phyloP scores from a whole-genome alignment of 257 asterid species.

The Henckelia pumila region DNA sequence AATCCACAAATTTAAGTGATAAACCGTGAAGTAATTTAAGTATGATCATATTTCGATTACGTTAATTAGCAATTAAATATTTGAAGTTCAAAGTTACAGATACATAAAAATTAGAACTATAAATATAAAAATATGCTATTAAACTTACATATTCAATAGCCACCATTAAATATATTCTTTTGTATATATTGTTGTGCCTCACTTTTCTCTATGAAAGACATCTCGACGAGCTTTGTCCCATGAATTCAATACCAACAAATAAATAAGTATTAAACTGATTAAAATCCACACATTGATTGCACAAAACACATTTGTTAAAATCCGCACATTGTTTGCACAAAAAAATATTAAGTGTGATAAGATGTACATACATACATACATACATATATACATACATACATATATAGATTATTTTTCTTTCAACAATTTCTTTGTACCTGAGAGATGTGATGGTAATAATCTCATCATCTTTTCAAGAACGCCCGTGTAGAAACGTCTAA shows the following conservation, averaged over 20 bases:
- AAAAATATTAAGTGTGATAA: no score
- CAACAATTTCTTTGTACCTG: slow-evolving; percentile 33
- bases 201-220: slow-evolving; percentile 62
- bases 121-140: background rate
- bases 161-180: slow-evolving; percentile 50
- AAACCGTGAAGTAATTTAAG: no score
- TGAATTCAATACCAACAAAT: slow-evolving; percentile 38
- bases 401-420: no score
- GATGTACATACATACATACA: no score
- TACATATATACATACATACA: no score
- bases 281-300: background rate
- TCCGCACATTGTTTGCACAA: no score
- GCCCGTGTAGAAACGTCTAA: slow-evolving; percentile 48
- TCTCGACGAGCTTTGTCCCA: slow-evolving; percentile 54
- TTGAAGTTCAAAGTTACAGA: no score
- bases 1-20: background rate
- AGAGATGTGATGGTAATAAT: slow-evolving; percentile 52
- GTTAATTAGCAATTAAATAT: no score
- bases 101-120: no score
- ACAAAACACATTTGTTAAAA: no score
- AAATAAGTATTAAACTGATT: background rate
- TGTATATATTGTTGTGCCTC: slow-evolving; percentile 35
- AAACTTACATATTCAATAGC: slow-evolving; percentile 47
- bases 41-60: no score
- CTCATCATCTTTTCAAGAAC: slow-evolving; percentile 56